Evolutionary conservation across 2,329 filamentous ascomycete species (phyloP).

Genomic region (Fusarium sp.): DNA sequence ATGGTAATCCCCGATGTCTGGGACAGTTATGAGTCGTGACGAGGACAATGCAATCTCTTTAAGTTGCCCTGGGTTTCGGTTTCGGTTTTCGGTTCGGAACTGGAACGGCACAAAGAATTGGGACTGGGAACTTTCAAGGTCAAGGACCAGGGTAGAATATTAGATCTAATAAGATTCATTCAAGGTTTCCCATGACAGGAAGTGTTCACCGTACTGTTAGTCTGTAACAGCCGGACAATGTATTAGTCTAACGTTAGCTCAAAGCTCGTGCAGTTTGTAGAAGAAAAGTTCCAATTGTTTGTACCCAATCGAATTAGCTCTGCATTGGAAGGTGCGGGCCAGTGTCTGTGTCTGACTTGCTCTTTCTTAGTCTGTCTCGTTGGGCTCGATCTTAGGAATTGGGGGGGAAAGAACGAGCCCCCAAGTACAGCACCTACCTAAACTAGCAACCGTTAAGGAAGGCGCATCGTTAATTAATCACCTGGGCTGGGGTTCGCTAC

Average conservation of each 20-base stretch:
- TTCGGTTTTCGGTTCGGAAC: neutral
- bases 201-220: neutral
- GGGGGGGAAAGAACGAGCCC: slow-evolving; percentile 21
- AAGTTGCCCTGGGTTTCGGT: neutral
- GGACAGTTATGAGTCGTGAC: neutral
- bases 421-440: neutral
- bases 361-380: neutral
- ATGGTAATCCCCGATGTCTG: neutral
- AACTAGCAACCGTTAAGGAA: slow-evolving; percentile 31
- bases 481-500: slow-evolving; percentile 29
- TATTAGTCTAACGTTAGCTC: neutral
- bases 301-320: neutral
- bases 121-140: neutral
- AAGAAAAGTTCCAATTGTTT: neutral
- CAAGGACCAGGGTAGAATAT: neutral
- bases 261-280: neutral
- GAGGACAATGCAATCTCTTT: neutral
- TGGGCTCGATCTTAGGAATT: slow-evolving; percentile 23
- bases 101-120: neutral
- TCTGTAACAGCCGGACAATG: neutral
- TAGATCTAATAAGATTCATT: neutral
- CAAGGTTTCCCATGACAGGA: neutral
- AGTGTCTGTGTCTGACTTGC: neutral
- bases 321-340: neutral
- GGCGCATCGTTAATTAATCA: slow-evolving; percentile 28